A percentile compares a stretch with the other conserved stretches of the same genome.
phyloP scores from a whole-genome alignment of 2,329 filamentous ascomycete genomes.

The Pseudomassariella vexata region DNA sequence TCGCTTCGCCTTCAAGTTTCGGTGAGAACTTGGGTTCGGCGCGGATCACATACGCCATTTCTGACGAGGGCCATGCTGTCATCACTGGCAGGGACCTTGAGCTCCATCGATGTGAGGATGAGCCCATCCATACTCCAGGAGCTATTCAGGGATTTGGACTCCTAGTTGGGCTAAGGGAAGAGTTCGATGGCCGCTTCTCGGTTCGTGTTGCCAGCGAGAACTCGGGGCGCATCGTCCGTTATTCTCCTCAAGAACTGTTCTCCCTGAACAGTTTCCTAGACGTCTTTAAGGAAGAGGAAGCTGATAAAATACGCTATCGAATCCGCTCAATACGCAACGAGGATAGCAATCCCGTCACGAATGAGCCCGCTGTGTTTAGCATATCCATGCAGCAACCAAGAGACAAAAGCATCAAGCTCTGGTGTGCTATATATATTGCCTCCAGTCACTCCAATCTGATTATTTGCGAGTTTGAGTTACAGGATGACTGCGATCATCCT shows the following conservation, averaged over 20 bases:
- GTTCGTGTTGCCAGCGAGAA: constrained; percentile 80
- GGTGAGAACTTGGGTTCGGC: constrained; percentile 54
- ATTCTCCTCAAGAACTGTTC: constrained; percentile 71
- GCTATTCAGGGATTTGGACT: constrained; percentile 76
- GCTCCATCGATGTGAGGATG: constrained; percentile 80
- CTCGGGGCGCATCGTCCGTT: constrained; percentile 68
- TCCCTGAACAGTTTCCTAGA: constrained; percentile 70
- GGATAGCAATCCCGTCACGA: constrained; percentile 64
- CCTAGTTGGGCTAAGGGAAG: constrained; percentile 68
- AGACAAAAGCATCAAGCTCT: constrained; percentile 59
- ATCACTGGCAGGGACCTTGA: constrained; percentile 72
- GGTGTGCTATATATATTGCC: constrained; percentile 81
- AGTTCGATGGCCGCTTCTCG: constrained; percentile 58
- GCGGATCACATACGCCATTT: constrained; percentile 73
- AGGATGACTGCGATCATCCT: constrained; percentile 67
- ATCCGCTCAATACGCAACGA: constrained; percentile 84
- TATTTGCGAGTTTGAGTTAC: constrained; percentile 83
- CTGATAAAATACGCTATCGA: constrained; percentile 78
- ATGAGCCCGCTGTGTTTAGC: constrained; percentile 82
- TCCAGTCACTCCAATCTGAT: constrained; percentile 62
- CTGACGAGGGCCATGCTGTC: constrained; percentile 74
- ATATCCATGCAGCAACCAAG: constrained; percentile 59
- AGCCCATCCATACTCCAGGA: constrained; percentile 83
- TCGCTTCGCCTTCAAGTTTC: too few species aligned
- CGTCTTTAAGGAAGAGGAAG: constrained; percentile 75